A percentile compares a stretch with the other conserved stretches of the same genome.
Evolutionary conservation across 176 grass and related monocot species (phyloP).

Genomic region (Panicum miliaceum): DNA sequence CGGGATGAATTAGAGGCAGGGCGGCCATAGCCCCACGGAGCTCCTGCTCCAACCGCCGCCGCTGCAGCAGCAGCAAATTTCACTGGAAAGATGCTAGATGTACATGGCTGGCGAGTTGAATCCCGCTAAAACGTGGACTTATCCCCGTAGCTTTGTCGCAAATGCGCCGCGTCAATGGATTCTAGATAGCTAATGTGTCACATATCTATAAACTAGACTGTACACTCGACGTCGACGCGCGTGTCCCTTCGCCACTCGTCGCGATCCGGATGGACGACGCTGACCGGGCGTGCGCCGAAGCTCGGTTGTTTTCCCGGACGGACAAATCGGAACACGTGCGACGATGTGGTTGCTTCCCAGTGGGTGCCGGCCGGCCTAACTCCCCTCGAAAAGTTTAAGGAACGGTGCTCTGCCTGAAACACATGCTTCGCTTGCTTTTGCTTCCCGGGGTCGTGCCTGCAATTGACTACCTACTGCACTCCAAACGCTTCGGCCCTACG

Average conservation of each 20-base stretch:
- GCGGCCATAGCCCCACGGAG: no score
- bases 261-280: neutral
- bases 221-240: neutral
- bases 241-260: neutral
- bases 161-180: no score
- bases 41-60: no score
- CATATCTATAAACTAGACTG: no score
- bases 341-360: neutral
- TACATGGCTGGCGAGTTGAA: no score
- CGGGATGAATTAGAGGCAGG: no score
- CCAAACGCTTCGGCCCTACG: neutral
- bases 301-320: neutral
- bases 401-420: neutral
- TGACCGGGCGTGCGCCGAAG: neutral
- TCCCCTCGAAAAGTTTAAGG: neutral
- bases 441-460: neutral
- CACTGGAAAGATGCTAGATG: no score
- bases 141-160: no score
- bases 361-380: slow-evolving; percentile 1
- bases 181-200: no score
- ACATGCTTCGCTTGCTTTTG: neutral
- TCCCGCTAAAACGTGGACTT: no score
- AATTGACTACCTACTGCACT: neutral
- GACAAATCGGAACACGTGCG: neutral
- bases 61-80: no score